Conservation (phyloP, 225 moss, liverwort and hornwort genomes). For the Pleurozium schreberi region DNA sequence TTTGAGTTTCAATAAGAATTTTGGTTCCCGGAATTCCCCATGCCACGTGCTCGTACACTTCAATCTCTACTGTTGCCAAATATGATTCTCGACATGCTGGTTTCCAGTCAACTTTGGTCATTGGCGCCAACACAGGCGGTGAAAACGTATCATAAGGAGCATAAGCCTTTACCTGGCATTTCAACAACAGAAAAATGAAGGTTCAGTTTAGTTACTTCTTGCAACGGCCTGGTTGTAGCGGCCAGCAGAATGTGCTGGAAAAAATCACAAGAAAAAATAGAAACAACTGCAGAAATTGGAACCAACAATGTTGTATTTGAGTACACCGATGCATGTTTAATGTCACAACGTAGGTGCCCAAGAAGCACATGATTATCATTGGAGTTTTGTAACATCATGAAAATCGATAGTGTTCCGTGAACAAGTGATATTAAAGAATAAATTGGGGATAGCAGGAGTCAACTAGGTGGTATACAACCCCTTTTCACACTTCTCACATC, state of each 20-base stretch:
- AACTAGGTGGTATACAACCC: neutral
- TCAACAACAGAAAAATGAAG: neutral
- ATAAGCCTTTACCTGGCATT: conserved; percentile 35
- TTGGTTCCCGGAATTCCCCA: conserved; percentile 52
- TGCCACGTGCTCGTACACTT: conserved; percentile 59
- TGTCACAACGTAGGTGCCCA: neutral
- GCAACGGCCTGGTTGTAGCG: neutral
- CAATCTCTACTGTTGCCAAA: conserved; percentile 47
- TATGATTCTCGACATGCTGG: conserved; percentile 73
- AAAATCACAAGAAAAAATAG: neutral
- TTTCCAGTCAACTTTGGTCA: conserved; percentile 64
- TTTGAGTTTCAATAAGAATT: conserved; percentile 32
- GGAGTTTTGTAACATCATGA: neutral
- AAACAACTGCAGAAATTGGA: neutral
- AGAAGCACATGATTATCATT: neutral
- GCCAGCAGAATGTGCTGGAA: neutral
- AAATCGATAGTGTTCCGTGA: neutral
- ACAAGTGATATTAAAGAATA: too few species aligned
- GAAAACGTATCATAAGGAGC: conserved; percentile 50
- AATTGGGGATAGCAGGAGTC: neutral
- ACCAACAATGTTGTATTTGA: neutral
- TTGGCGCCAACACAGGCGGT: conserved; percentile 47
- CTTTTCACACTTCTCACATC: neutral
- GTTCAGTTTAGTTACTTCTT: neutral
- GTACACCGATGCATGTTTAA: neutral